Evolutionary conservation across 2,329 filamentous ascomycete genomes (phyloP).

Genomic region (Cytospora mali): DNA sequence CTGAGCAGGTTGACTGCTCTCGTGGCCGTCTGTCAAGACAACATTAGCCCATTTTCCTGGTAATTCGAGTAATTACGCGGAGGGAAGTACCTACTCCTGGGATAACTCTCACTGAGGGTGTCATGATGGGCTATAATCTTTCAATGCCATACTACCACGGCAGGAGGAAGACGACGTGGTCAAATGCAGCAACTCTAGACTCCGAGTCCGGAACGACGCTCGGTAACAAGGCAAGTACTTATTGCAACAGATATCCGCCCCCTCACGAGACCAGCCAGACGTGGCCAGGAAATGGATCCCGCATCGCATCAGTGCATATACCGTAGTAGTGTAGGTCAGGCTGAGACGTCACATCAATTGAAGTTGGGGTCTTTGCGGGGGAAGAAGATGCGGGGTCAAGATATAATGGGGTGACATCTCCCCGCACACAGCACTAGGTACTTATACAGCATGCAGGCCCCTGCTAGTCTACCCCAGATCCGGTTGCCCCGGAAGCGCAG

Average conservation of each 20-base stretch:
- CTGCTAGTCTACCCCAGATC: too few relatives aligned
- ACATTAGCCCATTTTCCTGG: not conserved
- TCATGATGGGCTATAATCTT: conserved; percentile 32
- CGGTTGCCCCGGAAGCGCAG: too few relatives aligned
- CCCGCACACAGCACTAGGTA: too few relatives aligned
- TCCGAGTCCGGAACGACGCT: too few relatives aligned
- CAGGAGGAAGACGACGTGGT: not conserved
- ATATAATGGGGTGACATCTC: too few relatives aligned
- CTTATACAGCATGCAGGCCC: too few relatives aligned
- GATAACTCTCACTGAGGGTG: conserved; percentile 38
- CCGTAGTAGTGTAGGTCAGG: not conserved
- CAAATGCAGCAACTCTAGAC: not conserved
- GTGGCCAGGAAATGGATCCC: not conserved
- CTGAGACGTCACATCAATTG: too few relatives aligned
- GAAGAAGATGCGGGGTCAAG: not conserved
- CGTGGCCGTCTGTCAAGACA: conserved; percentile 52
- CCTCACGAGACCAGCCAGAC: conserved; percentile 1
- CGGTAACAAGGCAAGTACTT: not conserved
- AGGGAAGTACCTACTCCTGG: conserved; percentile 38
- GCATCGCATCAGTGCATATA: not conserved
- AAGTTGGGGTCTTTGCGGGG: not conserved
- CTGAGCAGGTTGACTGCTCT: conserved; percentile 75
- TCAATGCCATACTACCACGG: not conserved
- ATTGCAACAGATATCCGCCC: not conserved
- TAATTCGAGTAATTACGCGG: too few relatives aligned